phyloP scores from a whole-genome alignment of 2,329 filamentous ascomycete genomes.

The Capronia americana region DNA sequence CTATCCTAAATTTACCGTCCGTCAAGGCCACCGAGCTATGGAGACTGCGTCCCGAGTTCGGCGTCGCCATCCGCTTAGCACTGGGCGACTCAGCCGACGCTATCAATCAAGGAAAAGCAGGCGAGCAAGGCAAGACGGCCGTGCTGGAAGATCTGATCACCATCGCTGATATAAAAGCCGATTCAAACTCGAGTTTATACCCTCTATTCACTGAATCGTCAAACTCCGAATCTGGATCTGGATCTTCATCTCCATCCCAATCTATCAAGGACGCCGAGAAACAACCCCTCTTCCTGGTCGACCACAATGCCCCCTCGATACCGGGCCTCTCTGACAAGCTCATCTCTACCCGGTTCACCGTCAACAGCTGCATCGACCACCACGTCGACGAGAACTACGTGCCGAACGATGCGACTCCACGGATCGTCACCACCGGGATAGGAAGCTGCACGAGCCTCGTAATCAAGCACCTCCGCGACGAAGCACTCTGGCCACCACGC shows the following conservation, averaged over 20 bases:
- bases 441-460: slow-evolving; percentile 67
- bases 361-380: slow-evolving; percentile 66
- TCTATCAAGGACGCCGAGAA: slow-evolving; percentile 1
- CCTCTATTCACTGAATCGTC: slow-evolving; percentile 15
- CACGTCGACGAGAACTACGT: slow-evolving; percentile 65
- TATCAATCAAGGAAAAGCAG: slow-evolving; percentile 41
- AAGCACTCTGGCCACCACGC: slow-evolving; percentile 49
- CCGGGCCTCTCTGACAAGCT: slow-evolving; percentile 34
- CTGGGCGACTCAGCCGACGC: slow-evolving; percentile 49
- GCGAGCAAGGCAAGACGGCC: slow-evolving; percentile 30
- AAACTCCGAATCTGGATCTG: slow-evolving; percentile 2
- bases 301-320: slow-evolving; percentile 55
- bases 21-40: slow-evolving; percentile 55
- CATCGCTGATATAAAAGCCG: slow-evolving; percentile 47
- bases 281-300: slow-evolving; percentile 47
- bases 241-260: not conserved
- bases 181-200: slow-evolving; percentile 15
- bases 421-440: slow-evolving; percentile 59
- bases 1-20: slow-evolving; percentile 63
- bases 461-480: slow-evolving; percentile 57
- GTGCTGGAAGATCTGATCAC: slow-evolving; percentile 48
- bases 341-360: slow-evolving; percentile 52
- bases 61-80: slow-evolving; percentile 61
- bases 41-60: slow-evolving; percentile 64
- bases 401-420: slow-evolving; percentile 53